Percentiles rank a stretch among this genome's conserved stretches.
These are phyloP conservation scores for Phyllosticta citribraziliensis DNA, from an alignment of 2,329 filamentous ascomycete species.

Conservation along the genomic window DNA sequence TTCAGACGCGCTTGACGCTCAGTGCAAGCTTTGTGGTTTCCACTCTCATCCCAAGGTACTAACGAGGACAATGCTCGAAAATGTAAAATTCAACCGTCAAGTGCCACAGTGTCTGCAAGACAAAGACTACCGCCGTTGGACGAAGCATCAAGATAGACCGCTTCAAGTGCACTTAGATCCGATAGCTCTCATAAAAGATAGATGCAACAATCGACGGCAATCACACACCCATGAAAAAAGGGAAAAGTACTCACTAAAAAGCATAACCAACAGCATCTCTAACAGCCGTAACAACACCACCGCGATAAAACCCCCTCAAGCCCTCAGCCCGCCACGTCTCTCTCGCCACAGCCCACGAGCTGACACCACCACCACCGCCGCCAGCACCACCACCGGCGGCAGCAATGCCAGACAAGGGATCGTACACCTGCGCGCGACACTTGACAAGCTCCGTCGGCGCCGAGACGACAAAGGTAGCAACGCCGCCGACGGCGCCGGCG, in stretches of 20 bases:
- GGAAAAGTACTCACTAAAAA: slow-evolving; percentile 57
- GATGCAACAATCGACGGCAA: not conserved
- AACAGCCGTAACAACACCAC: slow-evolving; percentile 69
- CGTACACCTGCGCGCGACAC: slow-evolving; percentile 67
- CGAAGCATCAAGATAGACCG: not conserved
- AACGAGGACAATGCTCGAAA: not conserved
- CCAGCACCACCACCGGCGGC: slow-evolving; percentile 19
- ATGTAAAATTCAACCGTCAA: not conserved
- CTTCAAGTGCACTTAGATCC: not conserved
- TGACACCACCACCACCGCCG: slow-evolving; percentile 23
- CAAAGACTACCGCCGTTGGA: not conserved
- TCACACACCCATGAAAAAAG: slow-evolving; percentile 3
- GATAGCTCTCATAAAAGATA: too few species aligned
- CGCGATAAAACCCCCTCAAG: slow-evolving; percentile 65
- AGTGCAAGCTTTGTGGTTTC: too few species aligned
- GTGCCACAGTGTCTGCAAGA: too few species aligned
- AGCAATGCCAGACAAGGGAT: not conserved
- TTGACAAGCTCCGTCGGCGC: slow-evolving; percentile 88
- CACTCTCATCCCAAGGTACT: not conserved
- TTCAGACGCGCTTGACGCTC: too few species aligned
- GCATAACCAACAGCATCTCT: slow-evolving; percentile 90
- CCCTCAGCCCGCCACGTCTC: slow-evolving; percentile 51
- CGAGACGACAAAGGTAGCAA: slow-evolving; percentile 77
- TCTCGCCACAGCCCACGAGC: slow-evolving; percentile 54
- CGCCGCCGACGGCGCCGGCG: slow-evolving; percentile 70